A percentile compares a stretch with the other conserved stretches of the same genome.
Evolutionary conservation across 371 early-diverging fungal species (phyloP).

Genomic region (Rozella allomycis): DNA sequence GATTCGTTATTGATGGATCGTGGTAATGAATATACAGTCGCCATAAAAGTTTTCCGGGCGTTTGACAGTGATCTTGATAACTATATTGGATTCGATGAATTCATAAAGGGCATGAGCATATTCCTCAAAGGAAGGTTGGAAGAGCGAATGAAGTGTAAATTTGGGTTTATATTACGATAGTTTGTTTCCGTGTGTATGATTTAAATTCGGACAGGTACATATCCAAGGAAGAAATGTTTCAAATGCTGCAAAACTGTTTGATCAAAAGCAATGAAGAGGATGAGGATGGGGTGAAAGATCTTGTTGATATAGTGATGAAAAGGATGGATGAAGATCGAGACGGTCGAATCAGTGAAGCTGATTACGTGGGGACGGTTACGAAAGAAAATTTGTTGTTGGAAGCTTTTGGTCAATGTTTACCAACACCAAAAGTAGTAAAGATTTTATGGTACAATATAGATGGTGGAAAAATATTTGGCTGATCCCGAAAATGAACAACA

Average conservation of each 20-base stretch:
- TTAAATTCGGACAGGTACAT: slow-evolving; percentile 33
- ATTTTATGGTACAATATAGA: no score
- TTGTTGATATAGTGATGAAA: slow-evolving; percentile 30
- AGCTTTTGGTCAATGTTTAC: slow-evolving; percentile 31
- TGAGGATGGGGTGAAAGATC: slow-evolving; percentile 32
- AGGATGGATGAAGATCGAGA: slow-evolving; percentile 32
- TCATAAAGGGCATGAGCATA: slow-evolving; percentile 18
- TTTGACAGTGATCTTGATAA: slow-evolving; percentile 31
- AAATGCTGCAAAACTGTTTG: slow-evolving; percentile 28
- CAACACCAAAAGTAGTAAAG: slow-evolving; percentile 18
- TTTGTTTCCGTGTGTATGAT: slow-evolving; percentile 33
- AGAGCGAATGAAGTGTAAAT: slow-evolving; percentile 17
- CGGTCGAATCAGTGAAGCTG: slow-evolving; percentile 24
- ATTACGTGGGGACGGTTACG: slow-evolving; percentile 21
- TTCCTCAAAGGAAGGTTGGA: slow-evolving; percentile 22
- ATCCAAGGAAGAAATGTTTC: slow-evolving; percentile 34
- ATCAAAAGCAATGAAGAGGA: slow-evolving; percentile 20
- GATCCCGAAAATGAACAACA: no score
- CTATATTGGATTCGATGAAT: slow-evolving; percentile 24
- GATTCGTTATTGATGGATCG: slow-evolving; percentile 31
- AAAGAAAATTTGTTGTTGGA: slow-evolving; percentile 26
- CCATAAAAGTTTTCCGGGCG: slow-evolving; percentile 10
- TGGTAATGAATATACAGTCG: slow-evolving; percentile 8
- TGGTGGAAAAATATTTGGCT: no score
- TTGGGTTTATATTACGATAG: slow-evolving; percentile 3